These are phyloP conservation scores for Zopfochytrium polystomum DNA, from an alignment of 371 early-diverging fungal genomes.

Conservation along the genomic window DNA sequence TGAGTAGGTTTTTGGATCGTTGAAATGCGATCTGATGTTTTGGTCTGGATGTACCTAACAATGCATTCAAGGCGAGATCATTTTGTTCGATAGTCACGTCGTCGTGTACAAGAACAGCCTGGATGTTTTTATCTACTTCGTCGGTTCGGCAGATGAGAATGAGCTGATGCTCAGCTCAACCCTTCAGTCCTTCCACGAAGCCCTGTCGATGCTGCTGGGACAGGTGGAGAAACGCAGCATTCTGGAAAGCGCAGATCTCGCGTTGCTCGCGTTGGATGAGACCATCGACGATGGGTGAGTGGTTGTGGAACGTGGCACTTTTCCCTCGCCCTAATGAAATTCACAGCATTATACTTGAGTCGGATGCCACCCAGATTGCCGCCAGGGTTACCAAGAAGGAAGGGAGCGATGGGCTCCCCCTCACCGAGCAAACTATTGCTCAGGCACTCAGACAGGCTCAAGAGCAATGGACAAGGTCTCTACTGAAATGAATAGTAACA, in stretches of 20 bases:
- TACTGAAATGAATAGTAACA: too few species aligned
- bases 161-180: constrained; percentile 81
- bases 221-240: constrained; percentile 89
- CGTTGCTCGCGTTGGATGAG: constrained; percentile 90
- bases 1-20: neutral
- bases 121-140: constrained; percentile 87
- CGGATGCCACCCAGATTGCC: constrained; percentile 82
- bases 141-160: constrained; percentile 91
- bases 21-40: neutral
- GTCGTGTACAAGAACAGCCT: constrained; percentile 80
- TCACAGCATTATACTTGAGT: constrained; percentile 71
- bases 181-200: constrained; percentile 80
- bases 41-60: neutral
- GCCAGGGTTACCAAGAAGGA: constrained; percentile 88
- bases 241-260: constrained; percentile 86
- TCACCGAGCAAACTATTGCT: constrained; percentile 87
- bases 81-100: constrained; percentile 86
- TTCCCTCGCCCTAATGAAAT: neutral
- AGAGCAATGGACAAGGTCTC: too few species aligned
- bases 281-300: constrained; percentile 91
- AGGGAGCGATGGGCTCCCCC: constrained; percentile 70
- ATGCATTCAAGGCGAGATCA: constrained; percentile 66
- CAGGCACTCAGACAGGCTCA: constrained; percentile 88
- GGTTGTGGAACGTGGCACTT: neutral
- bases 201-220: constrained; percentile 71